Base-by-base conservation (phyloP, 805 yeast species). In the Priceomyces medius region DNA sequence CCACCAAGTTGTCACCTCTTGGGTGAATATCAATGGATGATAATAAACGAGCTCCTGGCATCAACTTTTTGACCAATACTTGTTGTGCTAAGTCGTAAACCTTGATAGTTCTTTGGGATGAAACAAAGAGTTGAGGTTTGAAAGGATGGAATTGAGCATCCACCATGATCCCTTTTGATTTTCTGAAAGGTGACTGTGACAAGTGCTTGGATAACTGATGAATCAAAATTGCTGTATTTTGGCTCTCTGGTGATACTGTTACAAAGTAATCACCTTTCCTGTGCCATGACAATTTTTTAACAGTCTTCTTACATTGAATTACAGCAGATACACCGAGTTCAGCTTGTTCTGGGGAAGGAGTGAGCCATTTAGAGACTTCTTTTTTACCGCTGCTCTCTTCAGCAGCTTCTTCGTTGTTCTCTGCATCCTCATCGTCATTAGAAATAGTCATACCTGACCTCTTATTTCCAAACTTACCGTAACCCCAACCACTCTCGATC, bases 61-160 rank as follows among this genome's bases (percentile, higher is more conserved):
- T 68, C 51, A 93, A 72, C 55, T 89, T 88, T 74, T 88, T 89
- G 45, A 85, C 74, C 50, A 93, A 65, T 17, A 77, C 79, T 71
- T 93, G 99, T 55, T 83, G 86, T 20, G 95, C 79, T 55, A 93
- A 76, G 63, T 93, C 96, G 64, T 93, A 93, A 40, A 93, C 80
- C 53, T 96, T 81, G 49, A 93, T 78, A 53, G 89, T 87, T 58
- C 98, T 79, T 71, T 93, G 99, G 8, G 97, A 86, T 54, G 91
- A 89, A 38, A 93, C 98, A 56, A 87, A 86, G 47, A 93, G 74
- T 59, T 88, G 95, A 18, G 99, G 99, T 57, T 87, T 83, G 69
- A 86, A 83, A 21, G 99, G 99, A 66, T 93, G 99, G 81, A 93
- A 93, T 64, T 85, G 85, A 47, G 96, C 97, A 61, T 89, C 96